Percentiles rank a stretch among this genome's conserved stretches.
Evolutionary conservation across 352 stramenopile species (phyloP).

Genomic region (Albugo laibachii): DNA sequence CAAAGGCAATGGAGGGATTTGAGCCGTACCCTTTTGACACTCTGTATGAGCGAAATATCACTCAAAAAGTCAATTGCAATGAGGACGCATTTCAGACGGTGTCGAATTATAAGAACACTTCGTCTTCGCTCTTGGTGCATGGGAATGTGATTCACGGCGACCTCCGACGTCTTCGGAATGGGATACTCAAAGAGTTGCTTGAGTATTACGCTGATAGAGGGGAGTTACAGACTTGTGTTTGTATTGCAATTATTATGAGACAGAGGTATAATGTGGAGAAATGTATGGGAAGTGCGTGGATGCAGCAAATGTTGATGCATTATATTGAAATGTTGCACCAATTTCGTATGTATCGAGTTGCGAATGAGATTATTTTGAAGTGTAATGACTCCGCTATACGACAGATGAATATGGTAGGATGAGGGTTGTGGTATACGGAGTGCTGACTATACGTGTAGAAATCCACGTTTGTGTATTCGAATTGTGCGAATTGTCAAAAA

Average conservation of each 20-base stretch:
- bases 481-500: conserved; percentile 59
- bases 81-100: conserved; percentile 11
- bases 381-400: conserved; percentile 70
- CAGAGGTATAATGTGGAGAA: conserved; percentile 60
- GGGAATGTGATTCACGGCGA: conserved; percentile 59
- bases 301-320: conserved; percentile 83
- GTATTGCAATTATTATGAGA: conserved; percentile 48
- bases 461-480: conserved; percentile 75
- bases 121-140: conserved; percentile 42
- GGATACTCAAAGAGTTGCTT: conserved; percentile 68
- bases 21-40: conserved; percentile 68
- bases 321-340: conserved; percentile 80
- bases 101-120: conserved; percentile 6
- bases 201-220: conserved; percentile 75
- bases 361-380: conserved; percentile 71
- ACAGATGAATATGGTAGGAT: conserved; percentile 78
- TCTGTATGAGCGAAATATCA: conserved; percentile 4
- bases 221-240: conserved; percentile 70
- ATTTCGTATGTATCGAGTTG: conserved; percentile 70
- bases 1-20: conserved; percentile 71
- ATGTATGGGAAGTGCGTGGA: conserved; percentile 62
- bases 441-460: conserved; percentile 22
- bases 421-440: conserved; percentile 1
- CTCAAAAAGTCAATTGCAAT: background rate
- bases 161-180: conserved; percentile 42